Conservation (phyloP, 2,329 filamentous ascomycete genomes). For the Teratosphaeria zuluensis region DNA sequence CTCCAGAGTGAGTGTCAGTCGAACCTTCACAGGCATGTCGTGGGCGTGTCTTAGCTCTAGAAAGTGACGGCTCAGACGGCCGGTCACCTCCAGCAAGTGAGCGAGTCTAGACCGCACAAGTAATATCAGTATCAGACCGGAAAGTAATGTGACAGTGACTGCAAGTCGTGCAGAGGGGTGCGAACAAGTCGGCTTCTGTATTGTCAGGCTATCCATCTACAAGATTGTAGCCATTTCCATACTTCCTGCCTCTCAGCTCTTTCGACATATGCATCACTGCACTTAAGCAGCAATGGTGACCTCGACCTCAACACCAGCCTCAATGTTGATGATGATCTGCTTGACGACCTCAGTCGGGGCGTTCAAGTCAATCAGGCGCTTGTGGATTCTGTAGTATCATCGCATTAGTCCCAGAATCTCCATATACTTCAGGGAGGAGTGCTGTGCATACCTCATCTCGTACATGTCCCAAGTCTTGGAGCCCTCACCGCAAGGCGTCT, state of each 20-base stretch:
- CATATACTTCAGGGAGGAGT: constrained; percentile 1
- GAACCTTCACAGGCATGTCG: not conserved
- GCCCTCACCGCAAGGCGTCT: constrained; percentile 99
- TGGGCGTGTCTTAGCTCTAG: too few relatives aligned
- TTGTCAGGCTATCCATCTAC: not conserved
- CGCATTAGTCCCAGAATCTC: not conserved
- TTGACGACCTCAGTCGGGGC: constrained; percentile 96
- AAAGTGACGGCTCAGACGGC: too few relatives aligned
- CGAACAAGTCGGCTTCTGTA: not conserved
- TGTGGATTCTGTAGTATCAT: constrained; percentile 21
- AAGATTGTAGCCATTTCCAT: not conserved
- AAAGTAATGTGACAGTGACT: too few relatives aligned
- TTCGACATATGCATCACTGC: not conserved
- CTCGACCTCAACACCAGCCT: constrained; percentile 87
- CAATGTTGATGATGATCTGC: constrained; percentile 94
- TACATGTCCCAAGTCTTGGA: constrained; percentile 99
- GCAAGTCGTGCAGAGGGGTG: too few relatives aligned
- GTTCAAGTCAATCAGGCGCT: constrained; percentile 52
- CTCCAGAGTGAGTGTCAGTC: not conserved
- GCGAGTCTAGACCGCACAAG: too few relatives aligned
- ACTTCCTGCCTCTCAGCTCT: not conserved
- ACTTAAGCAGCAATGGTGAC: constrained; percentile 76
- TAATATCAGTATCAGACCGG: too few relatives aligned
- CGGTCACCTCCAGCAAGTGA: too few relatives aligned
- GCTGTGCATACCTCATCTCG: constrained; percentile 67